phyloP scores from a whole-genome alignment of 768 basidiomycete genomes.

The Boletus sp. region DNA sequence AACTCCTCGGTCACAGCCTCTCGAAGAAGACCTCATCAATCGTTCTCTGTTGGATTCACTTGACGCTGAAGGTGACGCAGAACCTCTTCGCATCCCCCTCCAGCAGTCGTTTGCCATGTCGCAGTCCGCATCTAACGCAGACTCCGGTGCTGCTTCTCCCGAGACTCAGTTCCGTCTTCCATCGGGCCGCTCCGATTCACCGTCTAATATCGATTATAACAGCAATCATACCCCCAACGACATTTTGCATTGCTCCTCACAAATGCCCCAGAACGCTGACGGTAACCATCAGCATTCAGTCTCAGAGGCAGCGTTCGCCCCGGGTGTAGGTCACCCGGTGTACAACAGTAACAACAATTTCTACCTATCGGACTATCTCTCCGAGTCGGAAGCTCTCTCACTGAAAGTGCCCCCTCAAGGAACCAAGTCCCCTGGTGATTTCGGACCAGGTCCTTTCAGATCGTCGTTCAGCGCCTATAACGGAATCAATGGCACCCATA shows the following conservation, averaged over 20 bases:
- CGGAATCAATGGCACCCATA: constrained; percentile 24
- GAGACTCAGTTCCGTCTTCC: constrained; percentile 51
- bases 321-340: constrained; percentile 35
- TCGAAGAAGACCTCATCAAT: constrained; percentile 77
- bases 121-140: constrained; percentile 50
- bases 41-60: constrained; percentile 79
- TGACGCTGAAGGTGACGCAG: constrained; percentile 80
- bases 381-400: constrained; percentile 32
- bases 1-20: constrained; percentile 34
- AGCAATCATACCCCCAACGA: constrained; percentile 36
- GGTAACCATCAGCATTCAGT: constrained; percentile 34
- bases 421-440: constrained; percentile 32
- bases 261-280: constrained; percentile 25
- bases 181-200: constrained; percentile 51
- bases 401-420: constrained; percentile 32
- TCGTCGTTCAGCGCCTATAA: constrained; percentile 35
- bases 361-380: constrained; percentile 34
- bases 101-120: constrained; percentile 42
- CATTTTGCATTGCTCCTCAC: constrained; percentile 25
- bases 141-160: constrained; percentile 48
- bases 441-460: constrained; percentile 34
- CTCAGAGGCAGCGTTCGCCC: constrained; percentile 31
- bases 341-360: constrained; percentile 39
- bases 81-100: constrained; percentile 43
- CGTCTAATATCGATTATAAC: constrained; percentile 38